Evolutionary conservation across 768 basidiomycete genomes (phyloP).

Genomic region (Suillus occidentalis): DNA sequence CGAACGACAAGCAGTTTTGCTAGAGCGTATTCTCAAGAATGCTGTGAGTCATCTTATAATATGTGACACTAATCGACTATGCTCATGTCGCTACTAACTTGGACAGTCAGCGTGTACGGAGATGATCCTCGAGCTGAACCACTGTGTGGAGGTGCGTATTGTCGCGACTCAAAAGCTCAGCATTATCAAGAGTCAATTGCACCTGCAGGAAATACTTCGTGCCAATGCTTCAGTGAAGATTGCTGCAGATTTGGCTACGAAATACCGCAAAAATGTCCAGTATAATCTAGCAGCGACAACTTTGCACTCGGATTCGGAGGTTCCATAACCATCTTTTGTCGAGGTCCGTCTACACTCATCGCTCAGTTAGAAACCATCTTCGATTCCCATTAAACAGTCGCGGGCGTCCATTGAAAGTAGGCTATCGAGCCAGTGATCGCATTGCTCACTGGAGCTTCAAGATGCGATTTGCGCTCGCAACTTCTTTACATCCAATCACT

Average conservation of each 20-base stretch:
- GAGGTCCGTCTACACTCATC: background rate
- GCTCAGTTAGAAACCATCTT: background rate
- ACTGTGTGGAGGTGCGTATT: conserved; percentile 72
- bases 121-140: conserved; percentile 84
- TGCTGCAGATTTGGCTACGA: conserved; percentile 80
- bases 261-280: conserved; percentile 91
- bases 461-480: background rate
- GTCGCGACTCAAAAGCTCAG: background rate
- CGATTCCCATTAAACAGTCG: background rate
- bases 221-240: conserved; percentile 78
- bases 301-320: conserved; percentile 22
- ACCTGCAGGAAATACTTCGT: conserved; percentile 67
- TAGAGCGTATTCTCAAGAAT: conserved; percentile 90
- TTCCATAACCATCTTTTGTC: background rate
- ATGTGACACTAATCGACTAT: background rate
- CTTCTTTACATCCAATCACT: background rate
- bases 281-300: conserved; percentile 84
- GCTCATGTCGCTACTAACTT: conserved; percentile 4
- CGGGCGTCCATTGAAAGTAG: background rate
- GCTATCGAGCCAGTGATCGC: background rate
- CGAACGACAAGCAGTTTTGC: conserved; percentile 85
- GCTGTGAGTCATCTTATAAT: conserved; percentile 50
- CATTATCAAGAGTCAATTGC: background rate
- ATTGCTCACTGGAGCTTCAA: background rate
- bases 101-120: conserved; percentile 89